These are phyloP conservation scores for Leccinum longicurvipes DNA, from an alignment of 768 basidiomycete genomes.

Conservation along the genomic window DNA sequence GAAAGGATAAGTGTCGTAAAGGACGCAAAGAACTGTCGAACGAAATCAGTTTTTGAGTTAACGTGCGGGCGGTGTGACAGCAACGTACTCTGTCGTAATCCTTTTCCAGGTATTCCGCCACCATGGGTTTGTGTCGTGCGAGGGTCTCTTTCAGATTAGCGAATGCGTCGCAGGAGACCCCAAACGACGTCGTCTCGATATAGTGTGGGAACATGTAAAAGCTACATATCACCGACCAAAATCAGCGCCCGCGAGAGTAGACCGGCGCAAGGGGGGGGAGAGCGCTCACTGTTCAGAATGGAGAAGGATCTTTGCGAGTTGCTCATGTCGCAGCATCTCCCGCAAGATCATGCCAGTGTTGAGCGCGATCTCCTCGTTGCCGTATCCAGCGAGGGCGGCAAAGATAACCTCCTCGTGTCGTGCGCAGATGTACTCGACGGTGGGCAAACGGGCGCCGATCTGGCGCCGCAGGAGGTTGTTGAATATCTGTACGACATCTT, in stretches of 20 bases:
- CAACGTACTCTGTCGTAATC: conserved; percentile 87
- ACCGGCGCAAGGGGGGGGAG: background rate
- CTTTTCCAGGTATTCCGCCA: conserved; percentile 93
- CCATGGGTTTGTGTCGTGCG: conserved; percentile 97
- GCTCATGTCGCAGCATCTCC: conserved; percentile 94
- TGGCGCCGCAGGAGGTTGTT: conserved; percentile 88
- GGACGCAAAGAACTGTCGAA: conserved; percentile 84
- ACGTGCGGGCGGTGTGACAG: background rate
- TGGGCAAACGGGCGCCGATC: conserved; percentile 93
- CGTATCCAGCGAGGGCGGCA: conserved; percentile 85
- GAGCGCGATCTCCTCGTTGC: conserved; percentile 92
- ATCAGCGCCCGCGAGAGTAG: background rate
- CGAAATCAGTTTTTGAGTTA: background rate
- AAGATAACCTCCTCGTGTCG: conserved; percentile 78
- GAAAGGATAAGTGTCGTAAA: conserved; percentile 93
- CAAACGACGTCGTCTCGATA: conserved; percentile 97
- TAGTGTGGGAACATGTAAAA: conserved; percentile 89
- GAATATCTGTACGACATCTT: conserved; percentile 82
- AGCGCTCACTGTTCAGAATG: conserved; percentile 86
- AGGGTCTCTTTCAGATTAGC: conserved; percentile 97
- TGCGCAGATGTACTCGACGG: conserved; percentile 86
- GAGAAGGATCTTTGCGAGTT: conserved; percentile 82
- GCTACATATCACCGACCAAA: background rate
- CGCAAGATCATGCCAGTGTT: conserved; percentile 98
- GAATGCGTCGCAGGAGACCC: conserved; percentile 97